Evolutionary conservation across 1,139 yeast species (phyloP).

Genomic region (Barnettozyma hawaiiensis): DNA sequence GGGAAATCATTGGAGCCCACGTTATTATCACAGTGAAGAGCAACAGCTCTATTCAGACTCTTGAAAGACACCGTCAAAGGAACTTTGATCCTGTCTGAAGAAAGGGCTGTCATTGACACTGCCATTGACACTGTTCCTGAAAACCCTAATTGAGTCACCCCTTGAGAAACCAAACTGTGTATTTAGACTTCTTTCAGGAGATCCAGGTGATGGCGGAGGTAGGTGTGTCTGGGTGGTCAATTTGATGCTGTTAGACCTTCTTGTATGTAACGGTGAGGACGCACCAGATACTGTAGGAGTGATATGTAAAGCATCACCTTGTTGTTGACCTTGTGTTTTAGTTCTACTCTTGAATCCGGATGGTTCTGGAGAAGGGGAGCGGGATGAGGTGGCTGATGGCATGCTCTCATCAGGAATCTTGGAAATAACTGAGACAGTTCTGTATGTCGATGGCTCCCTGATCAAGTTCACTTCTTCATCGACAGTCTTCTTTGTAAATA

Average conservation of each 20-base stretch:
- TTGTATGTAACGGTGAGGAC: background rate
- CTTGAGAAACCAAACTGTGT: background rate
- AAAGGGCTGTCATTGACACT: conserved; percentile 13
- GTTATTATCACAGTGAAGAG: conserved; percentile 18
- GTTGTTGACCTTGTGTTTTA: background rate
- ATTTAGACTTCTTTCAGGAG: background rate
- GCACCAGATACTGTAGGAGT: background rate
- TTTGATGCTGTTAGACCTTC: background rate
- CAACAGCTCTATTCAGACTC: conserved; percentile 1
- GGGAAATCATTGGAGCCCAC: conserved; percentile 12
- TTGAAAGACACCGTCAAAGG: conserved; percentile 11
- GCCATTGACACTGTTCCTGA: background rate
- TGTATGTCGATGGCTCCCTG: background rate
- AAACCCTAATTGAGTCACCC: background rate
- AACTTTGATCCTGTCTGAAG: conserved; percentile 15
- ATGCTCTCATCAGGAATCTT: background rate
- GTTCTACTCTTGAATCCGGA: background rate
- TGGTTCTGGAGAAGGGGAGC: background rate
- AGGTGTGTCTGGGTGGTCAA: background rate
- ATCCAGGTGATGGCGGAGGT: background rate
- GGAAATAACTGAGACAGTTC: background rate
- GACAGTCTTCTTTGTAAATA: conserved; percentile 4
- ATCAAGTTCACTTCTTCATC: background rate
- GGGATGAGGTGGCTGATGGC: background rate
- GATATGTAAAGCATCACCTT: background rate